Base-by-base conservation (phyloP, 1,284 basidiomycete genomes). In the Naganishia liquefaciens region DNA sequence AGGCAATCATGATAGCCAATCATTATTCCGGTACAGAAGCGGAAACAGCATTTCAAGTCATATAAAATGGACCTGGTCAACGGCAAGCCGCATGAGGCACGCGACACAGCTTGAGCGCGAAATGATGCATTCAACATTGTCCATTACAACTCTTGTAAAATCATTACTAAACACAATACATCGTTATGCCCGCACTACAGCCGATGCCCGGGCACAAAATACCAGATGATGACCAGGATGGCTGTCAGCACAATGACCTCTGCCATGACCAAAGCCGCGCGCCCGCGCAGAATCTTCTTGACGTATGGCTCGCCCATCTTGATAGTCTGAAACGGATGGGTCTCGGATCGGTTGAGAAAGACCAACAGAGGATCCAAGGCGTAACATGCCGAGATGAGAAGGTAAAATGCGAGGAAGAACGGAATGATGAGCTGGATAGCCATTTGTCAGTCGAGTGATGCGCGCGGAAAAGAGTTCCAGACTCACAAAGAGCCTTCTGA, bases 401-500 rank as follows among this genome's bases (percentile, higher is more conserved):
- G 54, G 63, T 68, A 68, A 58, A 68, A 68, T 57, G 94, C 91
- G 70, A 98, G 78, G n/a, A 88, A 83, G 78, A 96, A 98, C 0
- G 95, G 95, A 39, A 99, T 84, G 80, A 98, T 94, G 70, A 95
- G 86, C 93, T 94, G 39, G 17, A n/a, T 15, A 39, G 2, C 17
- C n/a, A 3, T 21, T 30, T 1, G 37, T 53, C 19, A 53, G 51
- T 21, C 25, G 6, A 27, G 9, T 39, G 28, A 5, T 39, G 9
- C 33, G 28, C 6, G 2, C 10, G 1, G 13, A 21, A 28, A n/a
- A 17, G 7, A 19, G 3, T 19, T n/a, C n/a, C 6, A 5, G 33
- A 88, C 91, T 81, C 75, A 98, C 94, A 86, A 94, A 97, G 75
- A 97, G 89, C 61, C 96, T 85, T 76, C 89, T 90, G 27, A 88